Conservation (phyloP, 371 early-diverging fungal genomes). For the Sporodiniella umbellata region DNA sequence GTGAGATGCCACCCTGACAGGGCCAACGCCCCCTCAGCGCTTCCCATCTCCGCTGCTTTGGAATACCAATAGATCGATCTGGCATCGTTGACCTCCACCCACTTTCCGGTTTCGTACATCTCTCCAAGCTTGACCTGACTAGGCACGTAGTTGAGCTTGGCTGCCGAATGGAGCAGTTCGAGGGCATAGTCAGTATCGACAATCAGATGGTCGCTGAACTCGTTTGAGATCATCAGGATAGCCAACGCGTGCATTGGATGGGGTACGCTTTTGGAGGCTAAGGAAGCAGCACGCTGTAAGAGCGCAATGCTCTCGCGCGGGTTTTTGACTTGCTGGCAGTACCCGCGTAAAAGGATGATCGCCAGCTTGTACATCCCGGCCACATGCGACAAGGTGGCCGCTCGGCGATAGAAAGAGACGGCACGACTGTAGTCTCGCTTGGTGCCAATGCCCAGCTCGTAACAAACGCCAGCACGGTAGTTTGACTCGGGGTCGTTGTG, state of each 20-base stretch:
- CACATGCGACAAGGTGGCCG: conserved; percentile 86
- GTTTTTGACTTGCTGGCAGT: conserved; percentile 64
- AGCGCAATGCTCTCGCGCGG: conserved; percentile 91
- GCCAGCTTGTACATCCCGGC: conserved; percentile 95
- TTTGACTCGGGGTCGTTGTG: conserved; percentile 86
- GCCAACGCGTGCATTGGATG: conserved; percentile 91
- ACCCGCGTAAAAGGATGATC: conserved; percentile 77
- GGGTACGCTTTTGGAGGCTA: conserved; percentile 70
- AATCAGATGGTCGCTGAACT: conserved; percentile 57
- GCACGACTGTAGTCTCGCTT: conserved; percentile 74
- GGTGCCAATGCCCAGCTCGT: conserved; percentile 92
- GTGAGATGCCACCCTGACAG: conserved; percentile 89
- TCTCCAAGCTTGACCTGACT: conserved; percentile 90
- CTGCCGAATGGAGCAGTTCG: conserved; percentile 82
- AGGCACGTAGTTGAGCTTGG: conserved; percentile 84
- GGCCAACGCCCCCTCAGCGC: conserved; percentile 79
- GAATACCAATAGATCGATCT: conserved; percentile 96
- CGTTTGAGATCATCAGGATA: conserved; percentile 71
- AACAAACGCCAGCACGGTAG: conserved; percentile 91
- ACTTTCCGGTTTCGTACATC: conserved; percentile 87
- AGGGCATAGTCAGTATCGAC: conserved; percentile 79
- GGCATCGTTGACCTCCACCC: conserved; percentile 77
- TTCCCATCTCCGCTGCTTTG: conserved; percentile 78
- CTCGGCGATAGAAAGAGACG: conserved; percentile 88
- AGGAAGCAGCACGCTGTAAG: conserved; percentile 86